Conservation (phyloP, 73 alveolate genomes). For the Paramecium tetraurelia region DNA sequence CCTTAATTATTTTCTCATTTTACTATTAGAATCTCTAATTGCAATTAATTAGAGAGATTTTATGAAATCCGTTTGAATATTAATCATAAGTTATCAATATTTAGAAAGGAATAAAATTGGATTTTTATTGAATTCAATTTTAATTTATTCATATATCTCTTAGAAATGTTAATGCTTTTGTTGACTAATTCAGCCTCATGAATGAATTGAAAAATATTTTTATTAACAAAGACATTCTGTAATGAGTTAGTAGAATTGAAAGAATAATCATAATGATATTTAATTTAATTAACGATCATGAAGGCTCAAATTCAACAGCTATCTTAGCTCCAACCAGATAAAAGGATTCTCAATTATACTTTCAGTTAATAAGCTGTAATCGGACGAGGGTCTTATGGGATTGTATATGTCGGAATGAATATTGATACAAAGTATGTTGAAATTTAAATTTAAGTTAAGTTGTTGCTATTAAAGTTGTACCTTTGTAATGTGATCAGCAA, state of each 20-base stretch:
- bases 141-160: not conserved
- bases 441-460: not conserved
- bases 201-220: not conserved
- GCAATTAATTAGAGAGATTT: too few species aligned
- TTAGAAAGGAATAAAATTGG: too few species aligned
- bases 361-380: slow-evolving; percentile 31
- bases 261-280: not conserved
- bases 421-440: not conserved
- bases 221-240: not conserved
- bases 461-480: slow-evolving; percentile 37
- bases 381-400: slow-evolving; percentile 56
- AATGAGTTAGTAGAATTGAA: not conserved
- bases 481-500: not conserved
- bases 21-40: too few species aligned
- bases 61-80: too few species aligned
- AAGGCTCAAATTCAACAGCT: slow-evolving; percentile 11
- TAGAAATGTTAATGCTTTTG: too few species aligned
- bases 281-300: slow-evolving; percentile 36
- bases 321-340: slow-evolving; percentile 45
- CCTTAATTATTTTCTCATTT: too few species aligned
- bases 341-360: slow-evolving; percentile 48
- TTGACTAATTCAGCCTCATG: not conserved
- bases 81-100: too few species aligned
- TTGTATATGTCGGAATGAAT: slow-evolving; percentile 54
- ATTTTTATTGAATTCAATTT: not conserved